Evolutionary conservation across 2,329 filamentous ascomycete genomes (phyloP).

Genomic region (Cladosporium sphaerospermum): DNA sequence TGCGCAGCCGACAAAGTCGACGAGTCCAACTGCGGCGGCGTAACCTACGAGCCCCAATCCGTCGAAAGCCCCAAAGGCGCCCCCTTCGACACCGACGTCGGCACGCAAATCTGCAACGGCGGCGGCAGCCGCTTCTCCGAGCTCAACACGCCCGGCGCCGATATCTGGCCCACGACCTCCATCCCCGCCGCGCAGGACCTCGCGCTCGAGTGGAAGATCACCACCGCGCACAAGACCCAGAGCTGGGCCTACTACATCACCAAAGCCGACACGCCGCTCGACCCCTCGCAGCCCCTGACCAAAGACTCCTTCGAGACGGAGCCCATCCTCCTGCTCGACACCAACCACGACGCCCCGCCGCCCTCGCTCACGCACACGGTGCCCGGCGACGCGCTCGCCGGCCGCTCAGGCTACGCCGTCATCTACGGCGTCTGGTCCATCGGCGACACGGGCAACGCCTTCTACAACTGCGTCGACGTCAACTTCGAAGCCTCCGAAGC

Average conservation of each 20-base stretch:
- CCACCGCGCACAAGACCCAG: slow-evolving; percentile 5
- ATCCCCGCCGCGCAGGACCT: slow-evolving; percentile 2
- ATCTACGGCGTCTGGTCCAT: slow-evolving; percentile 7
- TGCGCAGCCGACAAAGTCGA: slow-evolving; percentile 5
- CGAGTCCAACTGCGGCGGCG: slow-evolving; percentile 6
- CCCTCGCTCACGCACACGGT: slow-evolving; percentile 2
- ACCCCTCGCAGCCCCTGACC: slow-evolving; percentile 4
- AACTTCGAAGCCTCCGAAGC: background rate
- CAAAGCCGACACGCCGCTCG: background rate
- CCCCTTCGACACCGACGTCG: slow-evolving; percentile 3
- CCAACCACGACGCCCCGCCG: slow-evolving; percentile 2
- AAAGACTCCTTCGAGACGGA: background rate
- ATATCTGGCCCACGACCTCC: slow-evolving; percentile 3
- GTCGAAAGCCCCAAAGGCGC: slow-evolving; percentile 10
- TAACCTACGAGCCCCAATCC: slow-evolving; percentile 8
- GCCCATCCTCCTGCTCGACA: slow-evolving; percentile 4
- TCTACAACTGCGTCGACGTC: slow-evolving; percentile 10
- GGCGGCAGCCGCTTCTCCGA: slow-evolving; percentile 3
- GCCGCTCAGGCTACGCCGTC: slow-evolving; percentile 5
- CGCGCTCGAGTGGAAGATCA: slow-evolving; percentile 8
- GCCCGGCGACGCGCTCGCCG: background rate
- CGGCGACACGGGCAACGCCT: slow-evolving; percentile 7
- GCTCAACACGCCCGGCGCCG: slow-evolving; percentile 1
- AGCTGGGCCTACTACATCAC: slow-evolving; percentile 10
- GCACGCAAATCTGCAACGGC: slow-evolving; percentile 3